These are phyloP conservation scores for Pseudocercospora cruenta DNA, from an alignment of 2,329 filamentous ascomycete genomes.

Conservation along the genomic window DNA sequence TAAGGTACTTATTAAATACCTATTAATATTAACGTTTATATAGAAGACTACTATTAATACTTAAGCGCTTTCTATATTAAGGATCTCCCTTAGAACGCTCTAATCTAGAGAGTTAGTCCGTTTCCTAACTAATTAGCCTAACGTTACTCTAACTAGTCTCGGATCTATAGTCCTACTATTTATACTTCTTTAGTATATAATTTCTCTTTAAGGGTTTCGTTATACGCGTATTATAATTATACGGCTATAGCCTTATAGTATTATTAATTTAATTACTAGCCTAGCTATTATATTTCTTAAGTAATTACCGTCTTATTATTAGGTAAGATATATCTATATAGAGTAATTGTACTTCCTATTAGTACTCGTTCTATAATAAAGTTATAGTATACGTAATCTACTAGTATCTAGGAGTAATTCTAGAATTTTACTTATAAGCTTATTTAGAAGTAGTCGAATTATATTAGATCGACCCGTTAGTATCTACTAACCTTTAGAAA, in stretches of 20 bases:
- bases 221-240: background rate
- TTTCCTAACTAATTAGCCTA: background rate
- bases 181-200: background rate
- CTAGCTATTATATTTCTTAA: no score
- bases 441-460: background rate
- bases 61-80: background rate
- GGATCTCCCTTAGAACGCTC: background rate
- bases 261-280: no score
- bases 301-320: background rate
- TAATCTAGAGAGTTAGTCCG: no score
- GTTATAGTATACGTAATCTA: background rate
- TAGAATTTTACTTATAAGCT: background rate
- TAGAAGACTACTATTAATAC: background rate
- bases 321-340: slow-evolving; percentile 2
- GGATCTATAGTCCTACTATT: background rate
- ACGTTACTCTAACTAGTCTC: background rate
- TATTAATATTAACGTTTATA: no score
- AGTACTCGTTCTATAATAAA: background rate
- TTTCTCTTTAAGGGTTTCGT: background rate
- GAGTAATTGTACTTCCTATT: background rate
- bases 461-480: background rate
- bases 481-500: slow-evolving; percentile 1
- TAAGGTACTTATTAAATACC: no score
- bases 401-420: background rate
- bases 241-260: background rate